Conservation (phyloP, 176 grass and related monocot genomes). For the Poa annua region DNA sequence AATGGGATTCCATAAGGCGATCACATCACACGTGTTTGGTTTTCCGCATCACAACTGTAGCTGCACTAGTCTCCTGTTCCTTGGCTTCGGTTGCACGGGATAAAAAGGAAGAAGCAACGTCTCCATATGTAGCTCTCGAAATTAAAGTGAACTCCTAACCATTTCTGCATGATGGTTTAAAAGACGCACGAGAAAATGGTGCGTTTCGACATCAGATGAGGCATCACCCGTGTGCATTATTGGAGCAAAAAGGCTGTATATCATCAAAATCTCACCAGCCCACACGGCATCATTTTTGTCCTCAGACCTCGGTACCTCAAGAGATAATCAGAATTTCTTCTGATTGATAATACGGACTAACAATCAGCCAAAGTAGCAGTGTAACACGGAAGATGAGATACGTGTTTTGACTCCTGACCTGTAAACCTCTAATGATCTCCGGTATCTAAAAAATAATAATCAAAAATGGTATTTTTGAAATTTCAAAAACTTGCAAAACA, state of each 20-base stretch:
- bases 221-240: background rate
- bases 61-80: background rate
- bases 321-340: background rate
- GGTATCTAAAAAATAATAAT: too few species aligned
- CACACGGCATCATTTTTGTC: background rate
- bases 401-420: too few species aligned
- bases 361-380: too few species aligned
- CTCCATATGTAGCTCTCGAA: background rate
- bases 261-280: background rate
- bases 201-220: background rate
- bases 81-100: slow-evolving; percentile 47
- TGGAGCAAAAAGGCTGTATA: background rate
- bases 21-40: slow-evolving; percentile 35
- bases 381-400: too few species aligned
- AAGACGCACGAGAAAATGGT: slow-evolving; percentile 6
- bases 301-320: background rate
- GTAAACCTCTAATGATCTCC: too few species aligned
- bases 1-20: slow-evolving; percentile 9
- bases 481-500: too few species aligned
- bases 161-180: background rate
- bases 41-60: slow-evolving; percentile 31
- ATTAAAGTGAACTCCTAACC: background rate
- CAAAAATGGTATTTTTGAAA: too few species aligned
- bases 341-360: background rate
- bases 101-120: slow-evolving; percentile 7